phyloP scores from a whole-genome alignment of 768 basidiomycete genomes.

The Tephrocybe sp. region DNA sequence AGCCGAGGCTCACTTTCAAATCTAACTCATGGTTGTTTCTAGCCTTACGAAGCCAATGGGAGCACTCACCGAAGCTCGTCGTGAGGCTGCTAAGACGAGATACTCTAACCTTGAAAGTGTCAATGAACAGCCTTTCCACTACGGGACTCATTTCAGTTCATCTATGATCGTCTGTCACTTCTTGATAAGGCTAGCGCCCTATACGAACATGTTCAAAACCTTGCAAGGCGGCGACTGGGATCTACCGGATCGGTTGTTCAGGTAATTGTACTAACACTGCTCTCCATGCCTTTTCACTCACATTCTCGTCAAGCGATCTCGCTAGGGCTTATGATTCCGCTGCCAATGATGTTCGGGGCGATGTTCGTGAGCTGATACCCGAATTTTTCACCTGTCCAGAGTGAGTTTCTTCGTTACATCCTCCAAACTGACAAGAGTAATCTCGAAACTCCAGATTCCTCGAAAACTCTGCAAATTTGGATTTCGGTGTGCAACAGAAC shows the following conservation, averaged over 20 bases:
- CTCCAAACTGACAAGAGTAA: background rate
- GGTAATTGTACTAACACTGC: slow-evolving; percentile 33
- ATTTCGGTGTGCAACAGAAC: slow-evolving; percentile 73
- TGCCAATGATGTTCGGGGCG: slow-evolving; percentile 80
- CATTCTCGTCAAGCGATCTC: slow-evolving; percentile 51
- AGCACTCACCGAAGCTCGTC: slow-evolving; percentile 70
- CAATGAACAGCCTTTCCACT: slow-evolving; percentile 86
- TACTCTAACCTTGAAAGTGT: slow-evolving; percentile 77
- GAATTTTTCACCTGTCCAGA: slow-evolving; percentile 87
- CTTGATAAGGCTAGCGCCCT: slow-evolving; percentile 85
- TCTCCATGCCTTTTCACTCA: background rate
- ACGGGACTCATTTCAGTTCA: slow-evolving; percentile 93
- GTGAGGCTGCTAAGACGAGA: slow-evolving; percentile 72
- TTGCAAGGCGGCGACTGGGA: slow-evolving; percentile 95
- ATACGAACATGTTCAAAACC: slow-evolving; percentile 94
- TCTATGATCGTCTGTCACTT: slow-evolving; percentile 98
- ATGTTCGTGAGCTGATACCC: slow-evolving; percentile 91
- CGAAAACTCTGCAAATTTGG: slow-evolving; percentile 73
- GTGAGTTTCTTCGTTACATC: slow-evolving; percentile 33
- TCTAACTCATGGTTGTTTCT: background rate
- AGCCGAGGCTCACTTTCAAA: background rate
- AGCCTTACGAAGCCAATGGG: slow-evolving; percentile 91
- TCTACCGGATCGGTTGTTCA: slow-evolving; percentile 83
- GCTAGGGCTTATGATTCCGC: slow-evolving; percentile 83
- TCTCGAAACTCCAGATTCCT: slow-evolving; percentile 57